Base-by-base conservation (phyloP, 2,329 filamentous ascomycete genomes). In the Diaporthe sp. region DNA sequence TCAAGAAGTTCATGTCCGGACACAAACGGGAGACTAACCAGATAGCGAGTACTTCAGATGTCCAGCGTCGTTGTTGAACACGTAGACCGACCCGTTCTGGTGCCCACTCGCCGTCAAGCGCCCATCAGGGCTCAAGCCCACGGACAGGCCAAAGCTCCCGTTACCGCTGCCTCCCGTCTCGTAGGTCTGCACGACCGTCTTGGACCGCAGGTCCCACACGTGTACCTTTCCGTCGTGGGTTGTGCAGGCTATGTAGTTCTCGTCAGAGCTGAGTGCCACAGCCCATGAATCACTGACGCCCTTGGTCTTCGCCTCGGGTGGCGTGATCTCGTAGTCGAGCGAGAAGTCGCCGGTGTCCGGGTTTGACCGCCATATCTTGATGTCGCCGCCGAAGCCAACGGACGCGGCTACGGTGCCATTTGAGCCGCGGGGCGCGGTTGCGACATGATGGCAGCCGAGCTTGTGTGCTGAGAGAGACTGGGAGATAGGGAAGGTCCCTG, bases 61-160 rank as follows among this genome's bases (percentile, higher is more conserved):
- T 4, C 94, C 94, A 0, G 94, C 95, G 78, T 95, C 93, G 80
- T 98, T 98, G 86, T 95, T 96, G 88, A 98, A 99, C 76, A 99
- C 92, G 84, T 98, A 98, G 76, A 98, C 90, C 17, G 92, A 92
- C 22, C 97, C 97, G 79, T 94, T 98, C 82, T 98, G 94, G 84
- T 99, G 96, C 0, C 97, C 97, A 70, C 94, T 97, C 5, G 96
- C 96, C 39, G 96, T 97, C 82, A 95, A 93, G 76, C 91, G 92
- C 70, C 96, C 96, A 82, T 99, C 94, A 27, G 86, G 84, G 78
- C 90, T 92, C 82, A 98, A 84, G 82, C 97, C 96, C 75, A 99
- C 92, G 79, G 93, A 94, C 85, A 97, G 91, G 50, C 95, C 96
- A 84, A 98, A 98, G 83, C 93, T 96, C 19, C 95, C 95, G 5